Evolutionary conservation across 257 asterid species (phyloP).

Genomic region (Lycium barbarum): DNA sequence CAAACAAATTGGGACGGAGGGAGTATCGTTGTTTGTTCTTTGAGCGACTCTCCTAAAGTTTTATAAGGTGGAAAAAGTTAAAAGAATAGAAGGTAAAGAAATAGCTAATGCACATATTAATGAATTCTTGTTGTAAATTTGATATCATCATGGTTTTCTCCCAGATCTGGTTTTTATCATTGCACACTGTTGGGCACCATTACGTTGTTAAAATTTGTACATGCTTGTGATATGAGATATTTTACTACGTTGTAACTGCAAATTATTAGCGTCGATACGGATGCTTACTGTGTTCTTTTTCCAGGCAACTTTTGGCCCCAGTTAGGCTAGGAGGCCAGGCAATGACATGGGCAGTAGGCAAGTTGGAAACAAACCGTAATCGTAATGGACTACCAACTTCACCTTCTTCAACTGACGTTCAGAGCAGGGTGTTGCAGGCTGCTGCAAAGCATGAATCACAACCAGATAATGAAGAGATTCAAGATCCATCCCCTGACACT

Average conservation of each 20-base stretch:
- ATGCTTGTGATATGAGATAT: conserved; percentile 11
- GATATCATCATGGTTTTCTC: conserved; percentile 8
- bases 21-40: background rate
- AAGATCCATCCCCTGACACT: conserved; percentile 49
- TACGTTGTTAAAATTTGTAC: background rate
- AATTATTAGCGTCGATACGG: conserved; percentile 16
- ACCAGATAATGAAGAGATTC: conserved; percentile 59
- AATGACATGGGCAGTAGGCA: conserved; percentile 74
- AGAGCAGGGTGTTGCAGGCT: conserved; percentile 88
- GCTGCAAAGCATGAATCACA: conserved; percentile 96
- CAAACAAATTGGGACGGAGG: no score
- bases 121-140: background rate
- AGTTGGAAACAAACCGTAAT: conserved; percentile 54
- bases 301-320: conserved; percentile 69
- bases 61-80: conserved; percentile 5
- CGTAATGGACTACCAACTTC: conserved; percentile 85
- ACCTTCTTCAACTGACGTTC: conserved; percentile 86
- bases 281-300: conserved; percentile 21
- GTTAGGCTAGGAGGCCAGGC: conserved; percentile 73
- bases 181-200: conserved; percentile 3
- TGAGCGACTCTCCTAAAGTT: background rate
- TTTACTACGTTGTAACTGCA: background rate
- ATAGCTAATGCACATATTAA: background rate
- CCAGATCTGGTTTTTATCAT: background rate
- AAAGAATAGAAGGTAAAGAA: background rate